Evolutionary conservation across 805 yeast species (phyloP), one percentile per base, ranked within the genome.

Genomic region (Candida dendrica): DNA sequence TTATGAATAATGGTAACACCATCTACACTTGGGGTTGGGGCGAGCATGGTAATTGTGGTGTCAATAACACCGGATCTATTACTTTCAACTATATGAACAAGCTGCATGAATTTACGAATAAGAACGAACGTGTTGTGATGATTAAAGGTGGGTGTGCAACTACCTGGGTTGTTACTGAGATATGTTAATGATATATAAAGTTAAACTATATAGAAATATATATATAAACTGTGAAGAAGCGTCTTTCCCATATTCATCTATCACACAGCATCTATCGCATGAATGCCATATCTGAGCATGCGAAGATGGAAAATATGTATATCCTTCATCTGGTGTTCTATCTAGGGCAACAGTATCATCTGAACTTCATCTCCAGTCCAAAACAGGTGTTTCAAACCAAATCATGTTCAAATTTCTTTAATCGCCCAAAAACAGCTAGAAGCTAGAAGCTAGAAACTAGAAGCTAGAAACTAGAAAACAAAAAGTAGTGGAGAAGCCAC

Each of bases 21-120:
- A 81, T 89, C 0, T 65, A 55, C 42, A 73, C 90, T 2, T 93
- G 98, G 98, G 98, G 98, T 1, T 91, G 98, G 98, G 97, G 96
- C 13, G 98, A 93, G 55, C 98, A 91, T 60, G 98, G 98, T 0
- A 91, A 91, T 57, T 91, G 98, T 63, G 95, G 96, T 0, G 39
- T 49, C 3, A 37, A 44, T 6, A 39, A 24, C 10, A 38, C 24
- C 2, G 49, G 44, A 11, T 44, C 49, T 10, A 37, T 59, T 43
- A 31, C 63, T 40, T 38, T 73, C 64, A 40, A 39, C 37, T 65
- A 69, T 3, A 69, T 61, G 45, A 62, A 59, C 44, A 53, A 60
- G 35, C 48, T 71, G 17, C 72, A 72, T 42, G 42, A 40, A 31
- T 72, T 3, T 65, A 38, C 35, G 16, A 26, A 37, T 15, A 35